Percentiles rank a stretch among this genome's conserved stretches.
Evolutionary conservation across 495 filamentous ascomycete genomes (phyloP).

Genomic region (Thermochaetoides thermophila): DNA sequence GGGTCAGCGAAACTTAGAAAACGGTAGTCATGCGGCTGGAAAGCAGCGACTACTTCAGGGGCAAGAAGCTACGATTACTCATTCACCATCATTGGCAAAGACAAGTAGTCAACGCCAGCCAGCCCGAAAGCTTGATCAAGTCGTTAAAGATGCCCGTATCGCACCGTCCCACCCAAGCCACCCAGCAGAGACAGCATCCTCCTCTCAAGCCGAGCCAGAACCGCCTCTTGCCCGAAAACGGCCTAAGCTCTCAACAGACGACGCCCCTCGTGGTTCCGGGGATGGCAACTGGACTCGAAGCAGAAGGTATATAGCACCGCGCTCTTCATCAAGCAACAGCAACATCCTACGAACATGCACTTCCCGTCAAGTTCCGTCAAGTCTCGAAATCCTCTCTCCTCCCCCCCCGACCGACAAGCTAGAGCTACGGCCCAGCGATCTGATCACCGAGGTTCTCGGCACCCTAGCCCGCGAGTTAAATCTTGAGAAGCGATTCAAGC

Average conservation of each 20-base stretch:
- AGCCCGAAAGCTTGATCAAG: too few species aligned
- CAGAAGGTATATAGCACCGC: too few species aligned
- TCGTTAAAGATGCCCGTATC: constrained; percentile 7
- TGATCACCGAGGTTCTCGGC: constrained; percentile 40
- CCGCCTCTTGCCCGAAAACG: too few species aligned
- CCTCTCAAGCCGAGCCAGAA: constrained; percentile 22
- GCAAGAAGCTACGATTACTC: too few species aligned
- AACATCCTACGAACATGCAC: neutral
- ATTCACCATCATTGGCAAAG: too few species aligned
- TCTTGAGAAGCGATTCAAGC: constrained; percentile 35
- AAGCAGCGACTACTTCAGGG: too few species aligned
- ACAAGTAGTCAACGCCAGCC: neutral
- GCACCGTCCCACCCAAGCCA: constrained; percentile 12
- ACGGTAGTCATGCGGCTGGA: too few species aligned
- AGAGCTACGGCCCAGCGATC: constrained; percentile 9
- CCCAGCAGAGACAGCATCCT: neutral
- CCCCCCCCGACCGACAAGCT: constrained; percentile 13
- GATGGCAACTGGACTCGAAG: too few species aligned
- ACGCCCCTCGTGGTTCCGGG: too few species aligned
- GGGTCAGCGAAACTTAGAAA: too few species aligned
- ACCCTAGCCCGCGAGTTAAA: constrained; percentile 38
- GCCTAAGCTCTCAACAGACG: too few species aligned
- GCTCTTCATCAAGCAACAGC: too few species aligned
- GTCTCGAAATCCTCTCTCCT: constrained; percentile 24
- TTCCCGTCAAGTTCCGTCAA: neutral